These are phyloP conservation scores for Ogataea siamensis DNA, from an alignment of 805 yeast genomes.

Conservation along the genomic window DNA sequence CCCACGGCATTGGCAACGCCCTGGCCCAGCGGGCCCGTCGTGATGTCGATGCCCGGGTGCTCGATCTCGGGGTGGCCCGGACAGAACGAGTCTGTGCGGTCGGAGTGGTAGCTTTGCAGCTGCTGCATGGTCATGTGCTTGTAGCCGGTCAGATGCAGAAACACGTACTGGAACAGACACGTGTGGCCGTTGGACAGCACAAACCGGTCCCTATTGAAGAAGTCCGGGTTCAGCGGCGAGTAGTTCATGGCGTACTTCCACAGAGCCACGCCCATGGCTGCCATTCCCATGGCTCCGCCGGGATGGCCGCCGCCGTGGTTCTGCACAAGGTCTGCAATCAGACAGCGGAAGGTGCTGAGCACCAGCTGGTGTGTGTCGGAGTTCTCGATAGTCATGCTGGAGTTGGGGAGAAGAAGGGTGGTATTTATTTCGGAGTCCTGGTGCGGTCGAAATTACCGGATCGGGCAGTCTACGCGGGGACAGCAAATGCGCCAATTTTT, in stretches of 20 bases:
- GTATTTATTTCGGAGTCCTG: constrained; percentile 1
- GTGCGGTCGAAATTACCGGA: constrained; percentile 8
- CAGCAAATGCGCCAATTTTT: background rate
- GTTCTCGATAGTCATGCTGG: constrained; percentile 27
- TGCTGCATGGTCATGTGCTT: constrained; percentile 72
- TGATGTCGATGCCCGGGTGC: constrained; percentile 91
- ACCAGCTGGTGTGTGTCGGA: constrained; percentile 24
- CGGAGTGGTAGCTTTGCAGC: constrained; percentile 66
- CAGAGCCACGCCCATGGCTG: constrained; percentile 88
- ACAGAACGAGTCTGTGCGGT: constrained; percentile 83
- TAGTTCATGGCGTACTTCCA: constrained; percentile 72
- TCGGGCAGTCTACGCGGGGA: constrained; percentile 3
- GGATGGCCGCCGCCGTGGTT: constrained; percentile 75
- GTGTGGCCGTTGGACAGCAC: constrained; percentile 97
- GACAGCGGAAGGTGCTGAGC: constrained; percentile 32
- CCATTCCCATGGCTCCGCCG: constrained; percentile 98
- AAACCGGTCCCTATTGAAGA: constrained; percentile 95
- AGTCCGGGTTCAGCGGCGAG: constrained; percentile 86
- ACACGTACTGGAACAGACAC: constrained; percentile 80
- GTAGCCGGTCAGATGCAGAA: constrained; percentile 85
- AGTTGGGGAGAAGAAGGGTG: background rate
- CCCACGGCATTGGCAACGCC: constrained; percentile 97
- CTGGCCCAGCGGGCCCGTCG: constrained; percentile 99
- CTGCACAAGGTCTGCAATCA: constrained; percentile 35
- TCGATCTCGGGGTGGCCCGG: constrained; percentile 98